Base-by-base conservation (phyloP, 2,329 filamentous ascomycete genomes). In the Fusarium metavorans region DNA sequence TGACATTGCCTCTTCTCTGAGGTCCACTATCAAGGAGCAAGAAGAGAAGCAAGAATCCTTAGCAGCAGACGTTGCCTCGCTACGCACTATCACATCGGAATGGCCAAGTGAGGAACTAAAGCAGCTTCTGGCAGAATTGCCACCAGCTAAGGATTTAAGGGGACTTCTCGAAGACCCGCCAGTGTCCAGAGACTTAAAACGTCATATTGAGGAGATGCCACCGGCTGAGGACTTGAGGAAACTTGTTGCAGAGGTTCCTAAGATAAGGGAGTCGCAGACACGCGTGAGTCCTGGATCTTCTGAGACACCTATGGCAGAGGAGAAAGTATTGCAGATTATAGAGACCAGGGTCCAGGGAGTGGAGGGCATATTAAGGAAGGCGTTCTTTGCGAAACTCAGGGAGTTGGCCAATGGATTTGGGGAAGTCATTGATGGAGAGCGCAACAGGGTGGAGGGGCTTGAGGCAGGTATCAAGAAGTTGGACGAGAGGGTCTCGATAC, bases 371-470 rank as follows among this genome's bases (percentile, higher is more conserved):
- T 32, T 79, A 11, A 67, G 43, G n/a, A 45, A 50, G 3, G 54
- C 62, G 14, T 41, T 71, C 16, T 16, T 56, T 8, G 32, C 25
- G 6, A 67, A 59, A 14, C 58, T 68, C 34, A 25, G 52, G 18
- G 32, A 48, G 4, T 41, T 74, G 14, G 73, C 75, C n/a, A 63
- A 62, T 10, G 48, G 37, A 5, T 50, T 81, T 8, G 71, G 73
- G 8, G n/a, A 20, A 6, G 70, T 76, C 8, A 61, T 82, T 8
- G 71, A 79, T 14, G 58, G 66, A 11, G 79, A 78, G 48, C 72
- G 73, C 35, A 9, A 25, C 3, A 48, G 50, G 32, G 68, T 71
- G 32, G 60, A 68, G 20, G 34, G 64, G 20, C 27, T 76, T 7
- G 70, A 77, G 10, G 23, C 37, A 18, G 58, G 69, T 32, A 45